Percentiles rank a stretch among this genome's conserved stretches.
Conservation (phyloP, 495 filamentous ascomycete species). For the Xylaria sp. region DNA sequence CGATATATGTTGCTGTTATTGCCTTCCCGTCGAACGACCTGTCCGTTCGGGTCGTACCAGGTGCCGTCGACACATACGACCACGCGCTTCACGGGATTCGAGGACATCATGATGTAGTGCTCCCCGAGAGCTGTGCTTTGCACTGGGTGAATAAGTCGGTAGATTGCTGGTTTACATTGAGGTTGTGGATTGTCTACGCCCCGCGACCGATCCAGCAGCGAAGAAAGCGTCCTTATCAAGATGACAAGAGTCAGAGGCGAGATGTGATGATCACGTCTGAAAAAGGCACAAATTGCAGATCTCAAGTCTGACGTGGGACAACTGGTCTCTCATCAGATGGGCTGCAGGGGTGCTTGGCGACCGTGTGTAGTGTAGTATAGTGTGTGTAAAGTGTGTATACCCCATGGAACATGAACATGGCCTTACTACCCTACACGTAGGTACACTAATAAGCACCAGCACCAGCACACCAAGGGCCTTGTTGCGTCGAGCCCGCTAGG, state of each 20-base stretch:
- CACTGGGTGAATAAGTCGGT: background rate
- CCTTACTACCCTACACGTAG: background rate
- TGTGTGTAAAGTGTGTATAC: too few species aligned
- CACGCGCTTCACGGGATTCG: constrained; percentile 27
- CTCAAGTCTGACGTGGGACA: constrained; percentile 24
- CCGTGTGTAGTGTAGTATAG: background rate
- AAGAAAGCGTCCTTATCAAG: constrained; percentile 22
- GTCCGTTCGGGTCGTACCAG: constrained; percentile 27
- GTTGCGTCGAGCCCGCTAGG: constrained; percentile 3
- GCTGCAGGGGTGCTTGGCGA: constrained; percentile 20
- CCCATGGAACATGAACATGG: background rate
- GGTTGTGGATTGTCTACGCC: background rate
- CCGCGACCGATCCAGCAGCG: constrained; percentile 2
- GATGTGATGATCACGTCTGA: constrained; percentile 18
- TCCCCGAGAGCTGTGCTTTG: background rate
- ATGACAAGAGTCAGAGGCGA: background rate
- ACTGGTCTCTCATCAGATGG: constrained; percentile 20
- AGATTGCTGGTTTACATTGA: background rate
- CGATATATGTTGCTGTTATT: constrained; percentile 29
- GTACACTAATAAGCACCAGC: constrained; percentile 18
- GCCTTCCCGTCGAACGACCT: constrained; percentile 24
- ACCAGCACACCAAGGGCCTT: constrained; percentile 3
- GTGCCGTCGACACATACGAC: constrained; percentile 25
- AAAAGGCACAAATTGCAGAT: constrained; percentile 25
- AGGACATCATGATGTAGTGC: constrained; percentile 18